These are phyloP conservation scores for Albatrellus ellisii DNA, from an alignment of 768 basidiomycete species.

Conservation along the genomic window DNA sequence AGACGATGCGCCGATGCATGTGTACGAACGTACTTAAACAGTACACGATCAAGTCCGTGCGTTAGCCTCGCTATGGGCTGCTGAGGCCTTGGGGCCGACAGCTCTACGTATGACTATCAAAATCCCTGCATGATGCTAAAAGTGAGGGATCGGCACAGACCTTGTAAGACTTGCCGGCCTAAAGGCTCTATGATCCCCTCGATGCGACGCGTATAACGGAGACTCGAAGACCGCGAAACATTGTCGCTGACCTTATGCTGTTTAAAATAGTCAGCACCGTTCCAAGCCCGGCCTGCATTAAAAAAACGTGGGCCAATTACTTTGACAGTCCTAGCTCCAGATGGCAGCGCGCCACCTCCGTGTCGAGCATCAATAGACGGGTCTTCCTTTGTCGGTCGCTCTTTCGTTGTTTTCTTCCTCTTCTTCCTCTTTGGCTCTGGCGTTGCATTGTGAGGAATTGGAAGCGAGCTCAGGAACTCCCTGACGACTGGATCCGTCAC, in stretches of 20 bases:
- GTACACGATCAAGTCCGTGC: slow-evolving; percentile 53
- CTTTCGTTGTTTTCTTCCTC: no score
- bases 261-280: neutral
- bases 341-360: no score
- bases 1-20: neutral
- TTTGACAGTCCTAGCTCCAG: no score
- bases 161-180: slow-evolving; percentile 8
- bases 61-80: slow-evolving; percentile 49
- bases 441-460: no score
- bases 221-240: neutral
- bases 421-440: no score
- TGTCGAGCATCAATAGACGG: no score
- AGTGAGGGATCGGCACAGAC: neutral
- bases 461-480: no score
- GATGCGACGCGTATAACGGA: slow-evolving; percentile 9
- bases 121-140: neutral
- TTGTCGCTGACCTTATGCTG: neutral
- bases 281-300: neutral
- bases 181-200: slow-evolving; percentile 14
- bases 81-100: slow-evolving; percentile 29
- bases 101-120: slow-evolving; percentile 27
- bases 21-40: slow-evolving; percentile 50
- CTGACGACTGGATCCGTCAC: no score
- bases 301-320: neutral
- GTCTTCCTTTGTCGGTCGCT: no score